Evolutionary conservation across 306 rosid genomes (phyloP).

Genomic region (Aeschynomene evenia): DNA sequence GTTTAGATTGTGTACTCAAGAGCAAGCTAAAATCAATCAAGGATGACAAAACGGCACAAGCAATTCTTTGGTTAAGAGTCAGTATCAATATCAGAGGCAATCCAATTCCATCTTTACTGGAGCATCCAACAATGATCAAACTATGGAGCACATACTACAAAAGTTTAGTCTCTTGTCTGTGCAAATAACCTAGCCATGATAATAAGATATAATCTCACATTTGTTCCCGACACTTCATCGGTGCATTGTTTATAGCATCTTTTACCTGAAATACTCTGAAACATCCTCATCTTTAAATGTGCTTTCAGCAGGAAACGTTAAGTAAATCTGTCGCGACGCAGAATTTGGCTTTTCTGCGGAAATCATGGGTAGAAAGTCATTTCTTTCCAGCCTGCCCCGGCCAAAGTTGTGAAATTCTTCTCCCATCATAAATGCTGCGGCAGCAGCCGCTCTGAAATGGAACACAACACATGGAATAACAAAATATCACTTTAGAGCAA

Average conservation of each 20-base stretch:
- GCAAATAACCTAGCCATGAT: not conserved
- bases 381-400: slow-evolving; percentile 68
- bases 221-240: slow-evolving; percentile 13
- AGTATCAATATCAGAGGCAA: slow-evolving; percentile 24
- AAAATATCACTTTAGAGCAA: slow-evolving; percentile 7
- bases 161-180: not conserved
- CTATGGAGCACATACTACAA: slow-evolving; percentile 3
- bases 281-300: slow-evolving; percentile 95
- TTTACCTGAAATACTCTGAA: slow-evolving; percentile 91
- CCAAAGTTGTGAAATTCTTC: slow-evolving; percentile 71
- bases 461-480: slow-evolving; percentile 13
- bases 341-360: slow-evolving; percentile 70
- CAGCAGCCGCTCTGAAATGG: slow-evolving; percentile 57
- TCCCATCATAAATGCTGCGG: slow-evolving; percentile 57
- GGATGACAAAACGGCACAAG: slow-evolving; percentile 16
- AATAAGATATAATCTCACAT: slow-evolving; percentile 4
- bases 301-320: slow-evolving; percentile 98
- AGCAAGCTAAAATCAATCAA: slow-evolving; percentile 30
- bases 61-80: slow-evolving; percentile 16
- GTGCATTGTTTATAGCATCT: not conserved
- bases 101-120: slow-evolving; percentile 11
- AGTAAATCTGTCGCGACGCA: slow-evolving; percentile 89
- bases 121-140: slow-evolving; percentile 22
- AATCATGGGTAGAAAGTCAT: slow-evolving; percentile 64
- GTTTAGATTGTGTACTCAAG: not conserved